Conservation (phyloP, 805 yeast genomes). For the Blastobotrys robertii region DNA sequence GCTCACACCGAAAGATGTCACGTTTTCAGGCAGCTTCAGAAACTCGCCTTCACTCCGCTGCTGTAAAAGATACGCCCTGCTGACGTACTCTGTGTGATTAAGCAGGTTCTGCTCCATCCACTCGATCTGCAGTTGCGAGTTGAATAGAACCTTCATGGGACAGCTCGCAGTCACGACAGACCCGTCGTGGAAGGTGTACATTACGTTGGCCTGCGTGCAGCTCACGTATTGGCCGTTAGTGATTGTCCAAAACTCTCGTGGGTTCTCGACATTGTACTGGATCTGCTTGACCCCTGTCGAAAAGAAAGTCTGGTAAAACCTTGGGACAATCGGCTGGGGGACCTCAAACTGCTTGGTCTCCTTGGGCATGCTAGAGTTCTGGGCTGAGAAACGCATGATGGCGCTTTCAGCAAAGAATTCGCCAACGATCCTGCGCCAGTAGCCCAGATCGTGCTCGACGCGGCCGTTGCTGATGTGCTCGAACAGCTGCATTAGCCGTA, state of each 20-base stretch:
- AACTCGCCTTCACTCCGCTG: constrained; percentile 3
- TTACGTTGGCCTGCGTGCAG: constrained; percentile 39
- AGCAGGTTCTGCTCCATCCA: constrained; percentile 55
- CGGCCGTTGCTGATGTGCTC: constrained; percentile 35
- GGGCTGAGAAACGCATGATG: constrained; percentile 36
- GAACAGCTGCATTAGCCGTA: constrained; percentile 41
- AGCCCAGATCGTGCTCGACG: constrained; percentile 36
- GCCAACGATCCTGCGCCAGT: constrained; percentile 40
- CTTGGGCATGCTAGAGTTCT: constrained; percentile 22
- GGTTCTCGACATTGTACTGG: constrained; percentile 36
- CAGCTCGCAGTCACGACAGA: constrained; percentile 56
- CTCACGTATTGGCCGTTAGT: constrained; percentile 47
- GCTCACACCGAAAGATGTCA: constrained; percentile 53
- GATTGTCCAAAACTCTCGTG: constrained; percentile 44
- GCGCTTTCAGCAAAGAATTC: constrained; percentile 48
- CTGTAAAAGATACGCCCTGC: constrained; percentile 8
- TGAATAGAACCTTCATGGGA: constrained; percentile 51
- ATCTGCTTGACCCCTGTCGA: constrained; percentile 42
- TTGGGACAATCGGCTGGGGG: constrained; percentile 53
- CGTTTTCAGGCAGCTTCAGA: constrained; percentile 11
- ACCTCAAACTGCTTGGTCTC: constrained; percentile 55
- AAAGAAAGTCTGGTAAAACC: constrained; percentile 45
- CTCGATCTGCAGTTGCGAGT: constrained; percentile 54
- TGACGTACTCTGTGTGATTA: constrained; percentile 32
- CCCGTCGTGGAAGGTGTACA: constrained; percentile 57